Conservation (phyloP, 2,329 filamentous ascomycete genomes). For the Ceratocystiopsis minuta region DNA sequence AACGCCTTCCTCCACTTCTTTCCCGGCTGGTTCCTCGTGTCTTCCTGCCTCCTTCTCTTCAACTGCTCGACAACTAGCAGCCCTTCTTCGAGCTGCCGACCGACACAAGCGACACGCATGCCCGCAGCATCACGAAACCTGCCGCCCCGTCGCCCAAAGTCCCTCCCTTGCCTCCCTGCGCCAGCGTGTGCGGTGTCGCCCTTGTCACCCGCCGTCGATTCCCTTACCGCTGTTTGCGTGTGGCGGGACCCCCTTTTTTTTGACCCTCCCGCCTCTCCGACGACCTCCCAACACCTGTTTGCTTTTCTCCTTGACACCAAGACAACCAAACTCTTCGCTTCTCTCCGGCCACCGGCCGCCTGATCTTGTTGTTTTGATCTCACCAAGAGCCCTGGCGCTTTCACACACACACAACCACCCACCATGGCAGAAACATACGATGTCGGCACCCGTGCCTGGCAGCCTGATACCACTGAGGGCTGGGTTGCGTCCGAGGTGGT, state of each 20-base stretch:
- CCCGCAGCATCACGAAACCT: neutral
- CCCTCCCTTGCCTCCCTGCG: no score
- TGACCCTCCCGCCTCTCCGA: neutral
- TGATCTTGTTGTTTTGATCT: slow-evolving; percentile 18
- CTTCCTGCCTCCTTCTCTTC: neutral
- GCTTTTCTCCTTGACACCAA: neutral
- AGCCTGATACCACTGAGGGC: slow-evolving; percentile 87
- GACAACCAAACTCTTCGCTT: neutral
- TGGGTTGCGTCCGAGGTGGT: slow-evolving; percentile 94
- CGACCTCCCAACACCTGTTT: neutral
- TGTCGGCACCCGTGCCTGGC: slow-evolving; percentile 94
- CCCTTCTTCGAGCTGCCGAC: no score
- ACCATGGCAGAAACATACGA: slow-evolving; percentile 87
- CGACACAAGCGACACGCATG: no score
- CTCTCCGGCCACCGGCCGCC: slow-evolving; percentile 8
- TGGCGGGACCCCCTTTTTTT: slow-evolving; percentile 2
- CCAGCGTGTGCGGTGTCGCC: no score
- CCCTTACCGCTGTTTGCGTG: neutral
- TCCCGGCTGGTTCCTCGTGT: neutral
- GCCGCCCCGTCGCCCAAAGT: no score
- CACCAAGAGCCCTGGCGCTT: neutral
- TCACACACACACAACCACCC: neutral
- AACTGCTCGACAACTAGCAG: neutral
- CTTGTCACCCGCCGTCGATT: no score
- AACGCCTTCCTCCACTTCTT: slow-evolving; percentile 1